Percentiles rank a stretch among this genome's conserved stretches.
Evolutionary conservation across 139 green algal species (phyloP).

Genomic region (Asterochloris sp.): DNA sequence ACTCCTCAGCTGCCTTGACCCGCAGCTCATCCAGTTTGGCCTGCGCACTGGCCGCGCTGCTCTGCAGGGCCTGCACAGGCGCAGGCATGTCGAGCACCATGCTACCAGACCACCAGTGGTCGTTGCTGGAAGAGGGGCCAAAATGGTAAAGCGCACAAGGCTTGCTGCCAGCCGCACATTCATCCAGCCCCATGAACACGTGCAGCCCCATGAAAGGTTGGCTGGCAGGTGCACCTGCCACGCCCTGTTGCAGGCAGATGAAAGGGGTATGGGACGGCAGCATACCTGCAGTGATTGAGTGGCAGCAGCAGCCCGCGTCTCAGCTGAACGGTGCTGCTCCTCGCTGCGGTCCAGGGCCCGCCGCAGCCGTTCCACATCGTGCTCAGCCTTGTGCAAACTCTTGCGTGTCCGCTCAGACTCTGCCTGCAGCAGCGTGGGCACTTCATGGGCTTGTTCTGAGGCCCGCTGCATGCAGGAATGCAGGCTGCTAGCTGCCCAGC

Average conservation of each 20-base stretch:
- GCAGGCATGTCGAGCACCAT: too few species aligned
- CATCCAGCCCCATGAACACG: too few species aligned
- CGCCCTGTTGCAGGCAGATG: too few species aligned
- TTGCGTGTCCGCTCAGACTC: slow-evolving; percentile 14
- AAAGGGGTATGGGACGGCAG: too few species aligned
- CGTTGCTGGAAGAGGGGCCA: too few species aligned
- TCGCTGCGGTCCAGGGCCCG: background rate
- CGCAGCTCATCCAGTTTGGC: slow-evolving; percentile 3
- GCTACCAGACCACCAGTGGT: too few species aligned
- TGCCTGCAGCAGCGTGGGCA: background rate
- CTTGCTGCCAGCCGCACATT: too few species aligned
- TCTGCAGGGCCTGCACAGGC: background rate
- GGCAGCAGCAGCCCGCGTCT: background rate
- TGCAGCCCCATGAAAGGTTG: too few species aligned
- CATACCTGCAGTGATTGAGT: background rate
- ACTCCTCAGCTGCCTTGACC: too few species aligned
- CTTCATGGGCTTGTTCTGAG: slow-evolving; percentile 23
- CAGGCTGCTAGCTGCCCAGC: slow-evolving; percentile 13
- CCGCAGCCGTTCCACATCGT: slow-evolving; percentile 13
- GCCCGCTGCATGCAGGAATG: slow-evolving; percentile 9
- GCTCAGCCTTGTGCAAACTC: slow-evolving; percentile 1
- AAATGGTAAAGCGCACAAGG: too few species aligned
- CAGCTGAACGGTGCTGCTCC: background rate
- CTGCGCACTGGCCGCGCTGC: background rate
- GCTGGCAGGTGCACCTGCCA: too few species aligned